Evolutionary conservation across 2,329 filamentous ascomycete genomes (phyloP), one percentile per base, ranked within the genome.

Genomic region (Chaetomium globosum): DNA sequence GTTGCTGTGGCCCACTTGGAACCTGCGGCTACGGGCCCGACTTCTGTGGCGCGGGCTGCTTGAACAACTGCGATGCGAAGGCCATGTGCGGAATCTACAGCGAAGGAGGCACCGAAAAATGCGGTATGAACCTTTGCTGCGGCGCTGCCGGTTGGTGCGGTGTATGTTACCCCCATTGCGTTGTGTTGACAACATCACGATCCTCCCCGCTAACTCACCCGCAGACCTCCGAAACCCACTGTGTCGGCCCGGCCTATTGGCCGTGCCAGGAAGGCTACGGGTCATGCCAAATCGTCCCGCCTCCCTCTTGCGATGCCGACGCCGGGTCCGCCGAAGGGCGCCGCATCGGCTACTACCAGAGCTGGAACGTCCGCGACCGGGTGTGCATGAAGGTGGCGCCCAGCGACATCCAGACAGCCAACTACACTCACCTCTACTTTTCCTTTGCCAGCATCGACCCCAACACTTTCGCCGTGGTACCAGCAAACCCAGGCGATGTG

Each of bases 321-420:
- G 48, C 48, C n/a, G 48, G 48, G 21, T 51, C 48, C 8, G 48
- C 74, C 12, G 69, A 68, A 9, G 73, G 74, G 13, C 72, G 79
- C 1, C 73, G 63, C 5, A 71, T 79, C 23, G 77, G 72, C 1
- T 79, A 79, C 68, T 80, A 77, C 62, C 75, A 77, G 65, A 67
- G 68, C 8, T 71, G 65, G 16, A 74, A 76, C 61, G 57, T 63
- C 23, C 63, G 67, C 26, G 59, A 67, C 8, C 67, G 71, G 13
- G 2, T 46, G 12, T 80, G 79, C 57, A 59, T 79, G 46, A 63
- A 59, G 1, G 69, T 78, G 7, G 62, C 54, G 6, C 75, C 77
- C 0, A 48, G 55, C 0, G 70, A 78, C 19, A 75, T 81, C 59
- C 72, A 75, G 16, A 75, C 71, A 0, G 67, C 59, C 1, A 73